Evolutionary conservation across 2,329 filamentous ascomycete species (phyloP).

Genomic region (Arthrocladium fulminans): DNA sequence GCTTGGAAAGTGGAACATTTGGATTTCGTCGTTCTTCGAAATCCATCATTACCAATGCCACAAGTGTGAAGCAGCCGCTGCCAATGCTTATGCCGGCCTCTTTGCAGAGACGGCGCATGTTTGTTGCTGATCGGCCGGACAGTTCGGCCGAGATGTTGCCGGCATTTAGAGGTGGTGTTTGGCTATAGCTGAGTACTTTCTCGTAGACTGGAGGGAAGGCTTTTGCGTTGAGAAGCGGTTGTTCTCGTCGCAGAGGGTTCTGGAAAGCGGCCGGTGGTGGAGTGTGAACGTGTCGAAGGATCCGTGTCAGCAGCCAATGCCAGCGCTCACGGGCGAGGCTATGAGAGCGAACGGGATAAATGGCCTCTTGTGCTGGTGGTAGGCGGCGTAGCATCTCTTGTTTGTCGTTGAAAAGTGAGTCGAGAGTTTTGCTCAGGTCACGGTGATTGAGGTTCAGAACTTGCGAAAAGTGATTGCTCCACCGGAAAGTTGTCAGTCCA

Average conservation of each 20-base stretch:
- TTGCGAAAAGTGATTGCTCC: slow-evolving; percentile 17
- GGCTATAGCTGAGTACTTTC: slow-evolving; percentile 14
- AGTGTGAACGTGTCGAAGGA: slow-evolving; percentile 17
- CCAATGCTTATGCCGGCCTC: slow-evolving; percentile 16
- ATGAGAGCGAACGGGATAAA: slow-evolving; percentile 16
- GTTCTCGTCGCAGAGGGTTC: slow-evolving; percentile 15
- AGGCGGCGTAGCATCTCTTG: slow-evolving; percentile 8
- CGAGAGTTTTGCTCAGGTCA: slow-evolving; percentile 4
- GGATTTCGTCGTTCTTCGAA: slow-evolving; percentile 18
- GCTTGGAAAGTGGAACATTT: slow-evolving; percentile 9
- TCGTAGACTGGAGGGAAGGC: slow-evolving; percentile 11
- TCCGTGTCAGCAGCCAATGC: slow-evolving; percentile 18
- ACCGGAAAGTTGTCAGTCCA: slow-evolving; percentile 17
- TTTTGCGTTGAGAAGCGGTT: slow-evolving; percentile 4
- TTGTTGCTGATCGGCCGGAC: slow-evolving; percentile 7
- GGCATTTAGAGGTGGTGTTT: slow-evolving; percentile 16
- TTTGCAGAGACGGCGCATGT: slow-evolving; percentile 16
- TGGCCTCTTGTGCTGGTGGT: slow-evolving; percentile 19
- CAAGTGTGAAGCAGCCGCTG: slow-evolving; percentile 19
- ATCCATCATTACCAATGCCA: slow-evolving; percentile 20
- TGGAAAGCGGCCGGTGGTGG: slow-evolving; percentile 18
- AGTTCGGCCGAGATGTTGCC: slow-evolving; percentile 13
- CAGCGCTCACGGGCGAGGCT: slow-evolving; percentile 15
- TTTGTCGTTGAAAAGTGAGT: slow-evolving; percentile 5
- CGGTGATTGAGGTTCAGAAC: slow-evolving; percentile 12